Conservation (phyloP, 805 yeast genomes). For the Yamadazyma kitorensis region DNA sequence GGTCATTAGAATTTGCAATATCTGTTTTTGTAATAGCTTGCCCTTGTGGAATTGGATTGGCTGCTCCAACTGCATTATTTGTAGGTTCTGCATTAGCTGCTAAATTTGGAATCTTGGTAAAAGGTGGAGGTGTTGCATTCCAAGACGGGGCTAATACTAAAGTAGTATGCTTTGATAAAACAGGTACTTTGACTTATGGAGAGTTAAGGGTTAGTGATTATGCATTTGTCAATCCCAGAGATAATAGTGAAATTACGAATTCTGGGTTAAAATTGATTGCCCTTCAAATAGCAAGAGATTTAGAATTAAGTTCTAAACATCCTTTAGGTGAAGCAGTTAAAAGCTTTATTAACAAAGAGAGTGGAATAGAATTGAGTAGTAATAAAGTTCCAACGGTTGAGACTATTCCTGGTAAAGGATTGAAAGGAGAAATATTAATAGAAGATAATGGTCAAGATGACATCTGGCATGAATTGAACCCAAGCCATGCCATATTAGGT, state of each 20-base stretch:
- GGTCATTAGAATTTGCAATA: conserved; percentile 76
- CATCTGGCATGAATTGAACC: conserved; percentile 31
- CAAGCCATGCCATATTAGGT: conserved; percentile 48
- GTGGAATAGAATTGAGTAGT: conserved; percentile 18
- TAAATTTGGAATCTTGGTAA: conserved; percentile 67
- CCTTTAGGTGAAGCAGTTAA: conserved; percentile 64
- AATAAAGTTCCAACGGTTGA: conserved; percentile 46
- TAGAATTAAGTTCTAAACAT: conserved; percentile 65
- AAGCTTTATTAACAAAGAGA: conserved; percentile 29
- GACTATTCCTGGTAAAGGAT: conserved; percentile 60
- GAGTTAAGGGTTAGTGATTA: conserved; percentile 55
- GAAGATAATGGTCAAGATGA: conserved; percentile 16
- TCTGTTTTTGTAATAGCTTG: conserved; percentile 82
- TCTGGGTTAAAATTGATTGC: conserved; percentile 20
- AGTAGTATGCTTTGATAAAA: conserved; percentile 72
- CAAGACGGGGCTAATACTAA: conserved; percentile 68
- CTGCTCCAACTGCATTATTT: conserved; percentile 81
- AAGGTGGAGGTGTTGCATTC: conserved; percentile 82
- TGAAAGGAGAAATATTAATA: conserved; percentile 41
- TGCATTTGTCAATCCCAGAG: conserved; percentile 20
- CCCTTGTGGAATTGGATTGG: conserved; percentile 83
- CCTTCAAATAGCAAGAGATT: conserved; percentile 51
- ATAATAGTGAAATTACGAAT: conserved; percentile 13
- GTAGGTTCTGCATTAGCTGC: conserved; percentile 82
- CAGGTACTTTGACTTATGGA: conserved; percentile 76